Evolutionary conservation across 2,329 filamentous ascomycete genomes (phyloP).

Genomic region (Aureobasidium sp.): DNA sequence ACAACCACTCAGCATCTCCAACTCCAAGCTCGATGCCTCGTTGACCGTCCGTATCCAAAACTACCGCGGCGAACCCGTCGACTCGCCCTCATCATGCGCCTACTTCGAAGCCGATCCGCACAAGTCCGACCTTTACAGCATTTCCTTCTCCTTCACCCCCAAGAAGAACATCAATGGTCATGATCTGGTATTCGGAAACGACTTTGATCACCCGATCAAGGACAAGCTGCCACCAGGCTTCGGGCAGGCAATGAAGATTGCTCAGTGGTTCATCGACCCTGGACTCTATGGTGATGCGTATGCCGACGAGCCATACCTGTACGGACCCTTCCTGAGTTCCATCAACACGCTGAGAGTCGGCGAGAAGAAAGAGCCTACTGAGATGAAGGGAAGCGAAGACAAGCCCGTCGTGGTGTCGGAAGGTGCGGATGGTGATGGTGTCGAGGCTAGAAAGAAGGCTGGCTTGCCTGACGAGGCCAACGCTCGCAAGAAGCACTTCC

Average conservation of each 20-base stretch:
- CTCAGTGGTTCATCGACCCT: conserved; percentile 87
- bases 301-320: conserved; percentile 77
- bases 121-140: conserved; percentile 72
- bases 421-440: conserved; percentile 41
- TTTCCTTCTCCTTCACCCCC: conserved; percentile 72
- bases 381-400: conserved; percentile 37
- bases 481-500: conserved; percentile 54
- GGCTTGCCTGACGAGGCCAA: conserved; percentile 35
- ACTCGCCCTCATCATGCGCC: conserved; percentile 60
- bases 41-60: conserved; percentile 69
- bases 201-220: conserved; percentile 86
- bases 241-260: conserved; percentile 72
- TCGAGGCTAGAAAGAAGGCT: conserved; percentile 33
- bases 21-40: conserved; percentile 56
- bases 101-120: conserved; percentile 74
- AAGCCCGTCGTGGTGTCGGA: conserved; percentile 52
- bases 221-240: conserved; percentile 83
- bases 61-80: conserved; percentile 60
- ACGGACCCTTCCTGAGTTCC: conserved; percentile 70
- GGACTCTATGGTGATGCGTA: conserved; percentile 86
- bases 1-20: conserved; percentile 55
- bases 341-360: conserved; percentile 74
- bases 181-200: conserved; percentile 86
- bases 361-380: conserved; percentile 30
- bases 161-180: conserved; percentile 58